phyloP scores from a whole-genome alignment of 1,139 yeast species.

The Scheffersomyces cryptocercus region DNA sequence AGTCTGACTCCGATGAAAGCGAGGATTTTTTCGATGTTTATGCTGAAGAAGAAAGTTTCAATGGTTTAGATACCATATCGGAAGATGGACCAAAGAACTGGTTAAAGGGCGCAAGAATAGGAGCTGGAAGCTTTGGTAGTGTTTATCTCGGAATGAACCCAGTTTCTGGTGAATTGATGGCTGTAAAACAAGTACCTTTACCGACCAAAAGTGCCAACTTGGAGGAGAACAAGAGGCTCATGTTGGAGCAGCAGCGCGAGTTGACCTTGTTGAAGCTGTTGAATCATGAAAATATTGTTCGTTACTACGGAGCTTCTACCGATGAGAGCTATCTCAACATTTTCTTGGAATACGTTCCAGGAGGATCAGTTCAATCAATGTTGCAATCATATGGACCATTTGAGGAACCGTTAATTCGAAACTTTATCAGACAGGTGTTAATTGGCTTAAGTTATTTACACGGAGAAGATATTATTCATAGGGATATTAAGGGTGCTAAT shows the following conservation, averaged over 20 bases:
- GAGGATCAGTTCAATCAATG: constrained; percentile 93
- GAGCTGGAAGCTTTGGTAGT: constrained; percentile 93
- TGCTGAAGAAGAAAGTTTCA: constrained; percentile 25
- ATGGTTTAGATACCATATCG: constrained; percentile 15
- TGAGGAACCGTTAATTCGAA: constrained; percentile 84
- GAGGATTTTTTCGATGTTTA: constrained; percentile 28
- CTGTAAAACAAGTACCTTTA: constrained; percentile 88
- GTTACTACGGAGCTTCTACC: constrained; percentile 83
- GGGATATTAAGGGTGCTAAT: constrained; percentile 94
- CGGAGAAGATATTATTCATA: constrained; percentile 78
- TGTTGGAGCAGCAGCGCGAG: constrained; percentile 89
- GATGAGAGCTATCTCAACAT: constrained; percentile 74
- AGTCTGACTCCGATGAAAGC: constrained; percentile 45
- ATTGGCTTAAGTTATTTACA: constrained; percentile 82
- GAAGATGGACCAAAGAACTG: constrained; percentile 68
- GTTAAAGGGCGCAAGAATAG: constrained; percentile 91
- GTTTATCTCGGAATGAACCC: constrained; percentile 93
- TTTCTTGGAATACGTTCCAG: constrained; percentile 93
- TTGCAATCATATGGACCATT: constrained; percentile 84
- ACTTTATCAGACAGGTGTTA: constrained; percentile 80
- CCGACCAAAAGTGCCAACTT: constrained; percentile 41
- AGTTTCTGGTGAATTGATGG: constrained; percentile 92
- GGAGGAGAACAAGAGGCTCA: constrained; percentile 50
- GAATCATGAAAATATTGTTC: constrained; percentile 89
- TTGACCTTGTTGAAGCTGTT: constrained; percentile 75